phyloP scores from a whole-genome alignment of 768 basidiomycete genomes.

The Lactarius evosmus region DNA sequence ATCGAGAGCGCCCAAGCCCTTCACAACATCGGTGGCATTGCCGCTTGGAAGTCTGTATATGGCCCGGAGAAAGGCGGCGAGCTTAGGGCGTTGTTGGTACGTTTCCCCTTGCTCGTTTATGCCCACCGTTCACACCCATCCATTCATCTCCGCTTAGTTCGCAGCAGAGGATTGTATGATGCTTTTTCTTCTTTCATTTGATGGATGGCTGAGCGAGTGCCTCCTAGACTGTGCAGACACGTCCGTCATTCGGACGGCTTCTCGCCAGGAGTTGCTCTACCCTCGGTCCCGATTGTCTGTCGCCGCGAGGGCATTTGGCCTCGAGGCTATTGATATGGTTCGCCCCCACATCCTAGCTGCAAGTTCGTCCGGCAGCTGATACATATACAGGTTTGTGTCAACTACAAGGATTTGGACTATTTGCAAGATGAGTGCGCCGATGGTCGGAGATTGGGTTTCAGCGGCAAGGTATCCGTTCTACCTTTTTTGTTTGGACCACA shows the following conservation, averaged over 20 bases:
- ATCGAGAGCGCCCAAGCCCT: constrained; percentile 81
- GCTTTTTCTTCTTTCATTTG: neutral
- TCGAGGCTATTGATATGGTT: constrained; percentile 92
- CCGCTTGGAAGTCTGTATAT: constrained; percentile 57
- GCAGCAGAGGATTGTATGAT: constrained; percentile 88
- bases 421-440: constrained; percentile 75
- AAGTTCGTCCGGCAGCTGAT: neutral
- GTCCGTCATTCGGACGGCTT: constrained; percentile 69
- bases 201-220: neutral
- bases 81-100: constrained; percentile 63
- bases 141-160: constrained; percentile 51
- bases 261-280: constrained; percentile 74
- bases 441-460: constrained; percentile 79
- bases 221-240: constrained; percentile 83
- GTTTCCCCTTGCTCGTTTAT: constrained; percentile 37
- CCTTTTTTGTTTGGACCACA: neutral
- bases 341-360: neutral
- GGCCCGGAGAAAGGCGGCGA: constrained; percentile 46
- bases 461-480: constrained; percentile 67
- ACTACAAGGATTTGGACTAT: constrained; percentile 70
- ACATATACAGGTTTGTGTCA: constrained; percentile 68
- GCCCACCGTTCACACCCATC: neutral
- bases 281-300: constrained; percentile 81
- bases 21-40: constrained; percentile 66
- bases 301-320: constrained; percentile 75